Conservation (phyloP, 2,329 filamentous ascomycete genomes). For the Plectosphaerella plurivora region DNA sequence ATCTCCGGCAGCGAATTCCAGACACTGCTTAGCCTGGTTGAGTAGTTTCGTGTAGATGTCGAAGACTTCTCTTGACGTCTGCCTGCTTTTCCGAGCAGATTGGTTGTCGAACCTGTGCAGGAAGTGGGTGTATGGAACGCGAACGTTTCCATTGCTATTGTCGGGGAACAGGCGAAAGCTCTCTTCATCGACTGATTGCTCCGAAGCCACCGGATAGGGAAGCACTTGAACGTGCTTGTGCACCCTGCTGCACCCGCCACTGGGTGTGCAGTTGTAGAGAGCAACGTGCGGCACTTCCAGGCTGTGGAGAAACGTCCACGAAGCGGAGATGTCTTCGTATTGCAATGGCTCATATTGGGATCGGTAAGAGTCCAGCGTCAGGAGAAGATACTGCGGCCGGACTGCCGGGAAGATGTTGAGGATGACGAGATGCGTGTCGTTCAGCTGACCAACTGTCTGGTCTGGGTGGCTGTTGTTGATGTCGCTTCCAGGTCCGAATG, state of each 20-base stretch:
- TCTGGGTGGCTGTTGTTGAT: slow-evolving; percentile 1
- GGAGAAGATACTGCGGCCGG: neutral
- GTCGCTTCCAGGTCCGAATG: neutral
- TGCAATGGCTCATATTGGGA: neutral
- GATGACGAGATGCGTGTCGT: neutral
- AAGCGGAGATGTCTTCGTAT: neutral
- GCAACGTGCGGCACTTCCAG: neutral
- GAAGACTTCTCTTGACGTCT: neutral
- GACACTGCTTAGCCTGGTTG: neutral
- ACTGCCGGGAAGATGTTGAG: neutral
- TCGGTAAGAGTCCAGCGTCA: neutral
- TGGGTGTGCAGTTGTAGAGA: neutral
- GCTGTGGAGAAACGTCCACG: neutral
- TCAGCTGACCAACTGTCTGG: neutral
- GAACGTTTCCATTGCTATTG: neutral
- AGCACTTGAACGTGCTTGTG: neutral
- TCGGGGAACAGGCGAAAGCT: neutral
- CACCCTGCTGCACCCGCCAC: neutral
- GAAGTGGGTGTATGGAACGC: neutral
- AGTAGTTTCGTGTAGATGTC: neutral
- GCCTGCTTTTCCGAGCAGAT: neutral
- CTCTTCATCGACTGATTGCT: neutral
- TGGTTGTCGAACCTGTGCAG: neutral
- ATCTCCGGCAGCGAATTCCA: neutral
- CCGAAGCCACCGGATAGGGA: neutral